Base-by-base conservation (phyloP, 768 basidiomycete genomes). In the Tylopilus intermedius region DNA sequence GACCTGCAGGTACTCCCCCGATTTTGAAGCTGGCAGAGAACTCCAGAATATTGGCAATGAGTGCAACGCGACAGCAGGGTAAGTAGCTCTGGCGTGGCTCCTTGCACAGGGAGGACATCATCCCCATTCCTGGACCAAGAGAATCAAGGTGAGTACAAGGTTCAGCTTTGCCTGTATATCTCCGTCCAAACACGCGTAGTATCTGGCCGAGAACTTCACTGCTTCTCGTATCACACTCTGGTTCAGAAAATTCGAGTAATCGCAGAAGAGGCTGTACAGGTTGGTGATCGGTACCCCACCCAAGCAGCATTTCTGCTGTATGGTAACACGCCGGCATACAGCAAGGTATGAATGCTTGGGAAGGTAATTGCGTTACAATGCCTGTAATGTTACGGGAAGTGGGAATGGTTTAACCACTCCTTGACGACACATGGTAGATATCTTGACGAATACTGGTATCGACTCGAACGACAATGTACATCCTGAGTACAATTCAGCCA, bases 121-220 rank as follows among this genome's bases (percentile, higher is more conserved):
- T 74, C 40, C 72, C 74, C 1, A 75, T 75, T 43, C 74, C 71
- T 1, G 76, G 15, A 75, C 41, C 1, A 71, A 60, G 32, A 65
- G 66, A 30, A 52, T 75, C 55, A 67, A 64, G 66, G 64, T 69
- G 26, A 0, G 59, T 56, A 11, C n/a, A 22, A 26, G 9, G 7
- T 4, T 10, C 5, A 8, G 14, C 11, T 38, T 22, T 11, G 0
- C 8, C 10, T 22, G 9, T n/a, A 8, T 2, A 21, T 33, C 21
- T 30, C 8, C 1, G 13, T n/a, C 22, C 11, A 0, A 44, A 44
- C 32, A 10, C 33, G 9, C 47, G 75, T 43, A 43, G 75, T 72
- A 74, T 42, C 68, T 80, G 6, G 61, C 74, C 18, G 79, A 81
- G 55, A 81, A 81, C 45, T 22, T 75, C 15, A 69, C 46, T 0